Evolutionary conservation across 805 yeast species (phyloP), one percentile per base, ranked within the genome.

Genomic region (Wickerhamiella cacticola): DNA sequence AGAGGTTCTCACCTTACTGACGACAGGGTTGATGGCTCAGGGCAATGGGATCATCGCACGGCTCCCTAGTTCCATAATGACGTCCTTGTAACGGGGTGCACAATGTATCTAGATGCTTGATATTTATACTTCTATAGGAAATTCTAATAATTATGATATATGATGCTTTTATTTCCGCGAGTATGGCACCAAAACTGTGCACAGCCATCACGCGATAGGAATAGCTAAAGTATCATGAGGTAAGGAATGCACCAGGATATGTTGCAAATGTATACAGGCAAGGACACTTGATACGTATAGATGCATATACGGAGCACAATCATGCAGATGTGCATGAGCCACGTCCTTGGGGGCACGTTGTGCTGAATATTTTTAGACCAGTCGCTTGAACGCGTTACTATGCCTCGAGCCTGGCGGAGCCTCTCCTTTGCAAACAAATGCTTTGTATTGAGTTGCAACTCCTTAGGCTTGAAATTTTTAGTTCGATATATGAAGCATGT

Each of bases 21-120:
- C 45, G n/a, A 39, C 51, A 7, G 61, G 46, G 28, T 53, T 24
- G 59, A 50, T 46, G 59, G 62, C 5, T 51, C 59, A 36, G 47
- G 49, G 40, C 56, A 58, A 57, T 51, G 10, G 29, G 21, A 22
- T 39, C 7, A 23, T 39, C 21, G 24, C 22, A 12, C 42, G 33
- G 42, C 42, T 18, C 12, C 29, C 22, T 9, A 25, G 22, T n/a
- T n/a, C n/a, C 28, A 39, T 15, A 25, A 19, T 18, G 12, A 24
- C 16, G 42, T 39, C 22, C 12, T 13, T 23, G 22, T 39, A 22
- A 23, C n/a, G n/a, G n/a, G n/a, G n/a, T n/a, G n/a, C n/a, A n/a
- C n/a, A n/a, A n/a, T n/a, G n/a, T n/a, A n/a, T n/a, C n/a, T n/a
- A n/a, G n/a, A n/a, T n/a, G n/a, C 19, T 31, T 15, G 3, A 4